Evolutionary conservation across 2,329 filamentous ascomycete genomes (phyloP), one percentile per base, ranked within the genome.

Genomic region (Pseudopyrenochaeta lycopersici): DNA sequence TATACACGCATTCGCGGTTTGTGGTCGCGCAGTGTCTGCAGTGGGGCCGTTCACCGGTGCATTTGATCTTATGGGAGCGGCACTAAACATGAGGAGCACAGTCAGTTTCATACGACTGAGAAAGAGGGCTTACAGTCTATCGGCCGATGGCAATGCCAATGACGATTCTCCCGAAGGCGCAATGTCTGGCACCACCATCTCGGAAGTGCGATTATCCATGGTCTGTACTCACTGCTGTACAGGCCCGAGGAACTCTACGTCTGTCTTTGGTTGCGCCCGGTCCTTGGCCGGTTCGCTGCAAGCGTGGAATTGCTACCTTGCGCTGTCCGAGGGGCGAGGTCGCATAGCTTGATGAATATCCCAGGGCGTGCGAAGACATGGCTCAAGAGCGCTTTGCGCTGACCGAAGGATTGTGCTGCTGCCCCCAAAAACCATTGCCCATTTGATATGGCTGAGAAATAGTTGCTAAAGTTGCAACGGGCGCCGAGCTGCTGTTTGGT

Each of bases 51-150:
- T 72, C 65, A 20, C 76, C 76, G 35, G 73, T 72, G 56, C 76
- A 78, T 53, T 76, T 78, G 60, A 77, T 74, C 61, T 78, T 78
- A 43, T 76, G 70, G 48, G 63, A 61, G 30, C 76, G 74, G 61
- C 76, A 78, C 65, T 68, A 63, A 32, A 59, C 17, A 32, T 40
- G 41, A 31, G 33, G 36, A 27, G 21, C 20, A n/a, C 39, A 27
- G 47, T 67, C 45, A 67, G 64, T 47, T 41, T 46, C n/a, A 27
- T 15, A 29, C 46, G 41, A 38, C 44, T 32, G 44, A 43, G 27
- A 12, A 15, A 15, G 43, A 38, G 17, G 36, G n/a, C 10, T 18
- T 38, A 14, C 18, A 33, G 44, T 41, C 46, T 50, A 52, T 49
- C 41, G 15, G 41, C 33, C 46, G 21, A 29, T 43, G 35, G 41